These are phyloP conservation scores for Ophiostoma tasmaniense DNA, from an alignment of 2,329 filamentous ascomycete genomes.

Conservation along the genomic window DNA sequence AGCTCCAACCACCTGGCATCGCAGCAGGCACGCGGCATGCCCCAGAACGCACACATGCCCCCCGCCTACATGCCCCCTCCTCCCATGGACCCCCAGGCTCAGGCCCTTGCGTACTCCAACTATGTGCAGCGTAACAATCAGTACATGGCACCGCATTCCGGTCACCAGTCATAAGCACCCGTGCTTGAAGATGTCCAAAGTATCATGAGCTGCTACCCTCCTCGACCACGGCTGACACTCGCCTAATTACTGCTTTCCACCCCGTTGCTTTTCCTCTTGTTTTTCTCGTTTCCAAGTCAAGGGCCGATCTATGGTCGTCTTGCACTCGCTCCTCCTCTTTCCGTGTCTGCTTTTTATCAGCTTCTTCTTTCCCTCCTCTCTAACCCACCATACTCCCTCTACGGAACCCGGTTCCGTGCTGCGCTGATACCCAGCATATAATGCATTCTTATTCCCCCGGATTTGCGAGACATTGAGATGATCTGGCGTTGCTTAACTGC, in stretches of 20 bases:
- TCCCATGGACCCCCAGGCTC: constrained; percentile 63
- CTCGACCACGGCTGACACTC: neutral
- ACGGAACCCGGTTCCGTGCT: constrained; percentile 22
- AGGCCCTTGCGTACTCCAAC: constrained; percentile 63
- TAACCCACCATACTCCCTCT: constrained; percentile 20
- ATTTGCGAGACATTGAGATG: constrained; percentile 17
- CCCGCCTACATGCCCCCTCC: constrained; percentile 52
- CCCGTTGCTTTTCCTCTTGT: neutral
- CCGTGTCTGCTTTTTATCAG: neutral
- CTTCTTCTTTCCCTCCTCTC: neutral
- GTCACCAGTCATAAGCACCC: constrained; percentile 57
- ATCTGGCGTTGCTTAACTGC: constrained; percentile 14
- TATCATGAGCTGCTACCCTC: neutral
- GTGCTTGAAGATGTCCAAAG: neutral
- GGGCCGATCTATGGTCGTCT: neutral
- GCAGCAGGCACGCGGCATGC: constrained; percentile 54
- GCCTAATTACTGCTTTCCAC: neutral
- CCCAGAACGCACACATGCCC: constrained; percentile 55
- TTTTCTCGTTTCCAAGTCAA: neutral
- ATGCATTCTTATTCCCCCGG: constrained; percentile 34
- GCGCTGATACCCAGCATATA: constrained; percentile 52
- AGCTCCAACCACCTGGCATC: constrained; percentile 66
- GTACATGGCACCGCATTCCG: constrained; percentile 78
- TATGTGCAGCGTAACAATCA: constrained; percentile 68
- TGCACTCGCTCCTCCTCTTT: neutral